Evolutionary conservation across 2,329 filamentous ascomycete genomes (phyloP).

Genomic region (Aspergillus quadrilineatus): DNA sequence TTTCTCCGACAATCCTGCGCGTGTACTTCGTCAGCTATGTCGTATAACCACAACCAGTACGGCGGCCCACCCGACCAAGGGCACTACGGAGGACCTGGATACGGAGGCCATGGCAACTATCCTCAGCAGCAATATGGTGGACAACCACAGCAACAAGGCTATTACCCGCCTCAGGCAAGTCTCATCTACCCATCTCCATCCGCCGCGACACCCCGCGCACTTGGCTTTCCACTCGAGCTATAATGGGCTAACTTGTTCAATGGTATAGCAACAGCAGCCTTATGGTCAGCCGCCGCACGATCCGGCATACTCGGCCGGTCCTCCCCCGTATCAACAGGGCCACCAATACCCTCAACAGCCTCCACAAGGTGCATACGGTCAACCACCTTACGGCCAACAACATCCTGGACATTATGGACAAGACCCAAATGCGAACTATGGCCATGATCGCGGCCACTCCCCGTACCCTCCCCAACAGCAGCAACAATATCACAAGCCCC

Average conservation of each 20-base stretch:
- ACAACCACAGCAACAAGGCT: conserved; percentile 9
- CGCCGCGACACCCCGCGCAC: background rate
- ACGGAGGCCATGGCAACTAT: conserved; percentile 7
- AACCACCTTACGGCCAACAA: conserved; percentile 8
- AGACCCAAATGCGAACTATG: conserved; percentile 22
- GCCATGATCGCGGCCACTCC: conserved; percentile 28
- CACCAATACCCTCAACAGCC: conserved; percentile 15
- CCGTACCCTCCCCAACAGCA: conserved; percentile 29
- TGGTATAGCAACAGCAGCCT: conserved; percentile 12
- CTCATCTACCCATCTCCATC: background rate
- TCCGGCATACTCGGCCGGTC: conserved; percentile 18
- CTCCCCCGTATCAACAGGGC: conserved; percentile 23
- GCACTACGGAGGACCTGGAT: conserved; percentile 10
- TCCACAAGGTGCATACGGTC: conserved; percentile 12
- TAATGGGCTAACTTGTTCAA: background rate
- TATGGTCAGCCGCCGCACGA: conserved; percentile 21
- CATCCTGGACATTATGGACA: conserved; percentile 26
- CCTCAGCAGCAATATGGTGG: conserved; percentile 11
- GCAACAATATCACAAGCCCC: conserved; percentile 20
- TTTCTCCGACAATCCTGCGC: background rate
- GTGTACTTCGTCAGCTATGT: conserved; percentile 2
- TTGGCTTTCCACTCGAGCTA: background rate
- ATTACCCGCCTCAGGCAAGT: conserved; percentile 9
- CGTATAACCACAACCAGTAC: conserved; percentile 13
- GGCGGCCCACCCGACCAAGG: conserved; percentile 9